Percentiles rank a stretch among this genome's conserved stretches.
These are phyloP conservation scores for Byssoonygena ceratinophila DNA, from an alignment of 2,329 filamentous ascomycete genomes.

Conservation along the genomic window DNA sequence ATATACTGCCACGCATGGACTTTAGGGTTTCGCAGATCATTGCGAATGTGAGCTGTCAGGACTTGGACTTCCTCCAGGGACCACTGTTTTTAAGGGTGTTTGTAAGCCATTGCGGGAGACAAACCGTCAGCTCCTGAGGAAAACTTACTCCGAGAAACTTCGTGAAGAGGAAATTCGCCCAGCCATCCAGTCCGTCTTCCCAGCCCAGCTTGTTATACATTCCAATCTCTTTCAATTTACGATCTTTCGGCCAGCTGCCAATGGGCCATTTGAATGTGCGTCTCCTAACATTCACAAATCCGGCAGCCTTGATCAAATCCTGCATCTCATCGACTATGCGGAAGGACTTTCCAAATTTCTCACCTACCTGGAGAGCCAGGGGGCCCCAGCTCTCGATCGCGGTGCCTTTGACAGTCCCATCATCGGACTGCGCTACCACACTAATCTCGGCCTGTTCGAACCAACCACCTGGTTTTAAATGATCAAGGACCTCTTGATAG, in stretches of 20 bases:
- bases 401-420: constrained; percentile 31
- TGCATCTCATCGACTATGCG: constrained; percentile 24
- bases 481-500: constrained; percentile 25
- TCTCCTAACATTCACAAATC: constrained; percentile 34
- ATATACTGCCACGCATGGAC: constrained; percentile 10
- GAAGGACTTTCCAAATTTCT: constrained; percentile 2
- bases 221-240: constrained; percentile 42
- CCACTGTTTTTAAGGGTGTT: neutral
- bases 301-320: constrained; percentile 31
- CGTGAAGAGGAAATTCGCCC: constrained; percentile 11
- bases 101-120: neutral
- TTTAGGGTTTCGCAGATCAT: constrained; percentile 7
- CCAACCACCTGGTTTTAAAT: constrained; percentile 40
- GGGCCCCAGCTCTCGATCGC: constrained; percentile 19
- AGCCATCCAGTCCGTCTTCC: constrained; percentile 11
- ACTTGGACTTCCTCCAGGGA: constrained; percentile 4
- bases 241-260: constrained; percentile 40
- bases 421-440: constrained; percentile 29
- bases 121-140: neutral
- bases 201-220: constrained; percentile 11
- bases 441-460: constrained; percentile 41
- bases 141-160: constrained; percentile 11
- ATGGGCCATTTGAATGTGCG: constrained; percentile 33
- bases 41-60: constrained; percentile 3
- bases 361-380: neutral